Percentiles rank a stretch among this genome's conserved stretches.
Evolutionary conservation across 805 yeast species (phyloP).

Genomic region (Metschnikowia kunwiensis): DNA sequence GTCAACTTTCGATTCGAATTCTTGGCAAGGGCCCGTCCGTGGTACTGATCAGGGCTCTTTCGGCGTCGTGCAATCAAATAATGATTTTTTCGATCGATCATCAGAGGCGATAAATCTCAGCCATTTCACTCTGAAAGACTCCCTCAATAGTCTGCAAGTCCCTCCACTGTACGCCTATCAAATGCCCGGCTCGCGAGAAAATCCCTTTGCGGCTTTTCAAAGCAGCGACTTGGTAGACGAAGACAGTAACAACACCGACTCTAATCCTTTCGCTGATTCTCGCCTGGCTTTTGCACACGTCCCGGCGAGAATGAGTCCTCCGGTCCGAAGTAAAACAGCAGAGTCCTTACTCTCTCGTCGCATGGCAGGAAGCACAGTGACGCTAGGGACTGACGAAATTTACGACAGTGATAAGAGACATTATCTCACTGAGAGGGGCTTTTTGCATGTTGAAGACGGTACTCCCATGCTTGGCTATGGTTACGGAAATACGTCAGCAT

Average conservation of each 20-base stretch:
- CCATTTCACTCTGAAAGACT: conserved; percentile 2
- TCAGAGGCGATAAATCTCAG: conserved; percentile 2
- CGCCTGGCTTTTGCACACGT: too few relatives aligned
- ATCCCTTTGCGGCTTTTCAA: conserved; percentile 10
- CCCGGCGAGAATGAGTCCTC: neutral
- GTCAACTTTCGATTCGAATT: conserved; percentile 14
- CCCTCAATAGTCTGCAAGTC: neutral
- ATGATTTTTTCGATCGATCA: neutral
- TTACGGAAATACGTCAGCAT: too few relatives aligned
- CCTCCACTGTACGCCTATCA: neutral
- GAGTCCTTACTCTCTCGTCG: conserved; percentile 2
- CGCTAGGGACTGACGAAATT: neutral
- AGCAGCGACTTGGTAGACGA: neutral
- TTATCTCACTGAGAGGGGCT: too few relatives aligned
- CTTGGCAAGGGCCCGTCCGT: conserved; percentile 3
- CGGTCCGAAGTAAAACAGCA: conserved; percentile 3
- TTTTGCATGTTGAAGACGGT: too few relatives aligned
- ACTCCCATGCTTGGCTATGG: too few relatives aligned
- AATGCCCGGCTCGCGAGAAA: conserved; percentile 7
- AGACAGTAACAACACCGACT: too few relatives aligned
- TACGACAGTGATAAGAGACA: too few relatives aligned
- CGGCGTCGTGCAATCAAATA: neutral
- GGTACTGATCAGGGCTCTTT: neutral
- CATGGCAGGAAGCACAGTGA: neutral
- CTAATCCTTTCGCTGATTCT: conserved; percentile 4